A percentile compares a stretch with the other conserved stretches of the same genome.
Conservation (phyloP, 2,329 filamentous ascomycete genomes). For the Eutypella sp. region DNA sequence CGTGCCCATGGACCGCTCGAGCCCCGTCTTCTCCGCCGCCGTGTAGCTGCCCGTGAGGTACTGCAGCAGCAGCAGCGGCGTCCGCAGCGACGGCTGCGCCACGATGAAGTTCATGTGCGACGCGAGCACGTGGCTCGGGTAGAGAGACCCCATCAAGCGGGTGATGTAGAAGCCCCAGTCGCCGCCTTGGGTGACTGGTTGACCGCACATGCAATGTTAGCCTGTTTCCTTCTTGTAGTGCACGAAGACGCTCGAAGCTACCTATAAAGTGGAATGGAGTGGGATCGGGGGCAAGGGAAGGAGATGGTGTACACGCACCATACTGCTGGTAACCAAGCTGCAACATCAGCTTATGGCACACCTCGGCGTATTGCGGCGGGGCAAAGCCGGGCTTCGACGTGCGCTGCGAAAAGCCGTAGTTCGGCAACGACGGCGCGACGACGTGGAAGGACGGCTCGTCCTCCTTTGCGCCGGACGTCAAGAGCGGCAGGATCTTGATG, state of each 20-base stretch:
- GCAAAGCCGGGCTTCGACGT: constrained; percentile 47
- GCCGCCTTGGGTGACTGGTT: constrained; percentile 50
- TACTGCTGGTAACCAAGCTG: constrained; percentile 55
- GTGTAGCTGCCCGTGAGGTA: constrained; percentile 47
- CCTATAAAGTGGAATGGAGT: neutral
- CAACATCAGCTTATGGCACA: constrained; percentile 55
- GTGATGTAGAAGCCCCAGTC: constrained; percentile 67
- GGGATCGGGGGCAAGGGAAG: constrained; percentile 17
- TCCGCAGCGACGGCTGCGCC: constrained; percentile 40
- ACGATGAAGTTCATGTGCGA: constrained; percentile 55
- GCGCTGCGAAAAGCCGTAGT: constrained; percentile 37
- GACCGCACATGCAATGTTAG: too few relatives aligned
- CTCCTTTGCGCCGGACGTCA: constrained; percentile 17
- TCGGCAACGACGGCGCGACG: constrained; percentile 42
- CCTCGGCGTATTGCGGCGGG: constrained; percentile 52
- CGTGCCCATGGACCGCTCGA: constrained; percentile 53
- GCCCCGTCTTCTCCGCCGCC: constrained; percentile 41
- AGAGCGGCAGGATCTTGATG: constrained; percentile 44
- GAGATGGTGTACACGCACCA: constrained; percentile 17
- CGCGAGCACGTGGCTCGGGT: constrained; percentile 49
- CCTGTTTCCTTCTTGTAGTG: too few relatives aligned
- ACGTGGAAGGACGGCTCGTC: constrained; percentile 37
- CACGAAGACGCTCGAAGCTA: neutral
- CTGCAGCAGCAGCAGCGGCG: constrained; percentile 51
- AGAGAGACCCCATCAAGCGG: constrained; percentile 52